Evolutionary conservation across 2,329 filamentous ascomycete species (phyloP).

Genomic region (Colletotrichum tanaceti): DNA sequence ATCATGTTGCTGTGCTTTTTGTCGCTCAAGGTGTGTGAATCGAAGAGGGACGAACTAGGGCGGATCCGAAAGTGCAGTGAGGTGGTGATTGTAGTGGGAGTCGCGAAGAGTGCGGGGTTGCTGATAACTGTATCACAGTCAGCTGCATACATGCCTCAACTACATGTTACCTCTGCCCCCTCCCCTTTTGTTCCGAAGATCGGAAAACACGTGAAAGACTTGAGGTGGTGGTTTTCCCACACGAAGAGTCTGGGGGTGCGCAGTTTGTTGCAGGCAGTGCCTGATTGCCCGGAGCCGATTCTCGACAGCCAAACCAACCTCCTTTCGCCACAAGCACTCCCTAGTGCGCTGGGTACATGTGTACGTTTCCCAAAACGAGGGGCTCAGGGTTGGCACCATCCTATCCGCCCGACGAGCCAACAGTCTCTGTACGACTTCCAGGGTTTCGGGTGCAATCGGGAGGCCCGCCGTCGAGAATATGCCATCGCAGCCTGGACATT

Average conservation of each 20-base stretch:
- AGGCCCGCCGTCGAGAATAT: constrained; percentile 8
- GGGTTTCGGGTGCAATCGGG: neutral
- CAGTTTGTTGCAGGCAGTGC: neutral
- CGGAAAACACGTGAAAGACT: rapidly evolving
- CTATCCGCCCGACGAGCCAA: constrained; percentile 32
- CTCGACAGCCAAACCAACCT: neutral
- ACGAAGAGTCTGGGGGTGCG: neutral
- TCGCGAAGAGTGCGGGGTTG: too few species aligned
- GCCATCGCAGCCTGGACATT: constrained; percentile 22
- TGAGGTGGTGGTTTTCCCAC: neutral
- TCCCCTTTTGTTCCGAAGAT: neutral
- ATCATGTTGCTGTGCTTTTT: too few species aligned
- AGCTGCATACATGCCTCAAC: too few species aligned
- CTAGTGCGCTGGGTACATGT: neutral
- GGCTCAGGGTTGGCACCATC: constrained; percentile 36
- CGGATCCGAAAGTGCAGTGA: too few species aligned
- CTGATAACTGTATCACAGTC: too few species aligned
- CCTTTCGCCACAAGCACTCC: constrained; percentile 17
- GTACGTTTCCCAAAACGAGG: constrained; percentile 26
- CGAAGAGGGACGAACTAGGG: too few species aligned
- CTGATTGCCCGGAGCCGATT: neutral
- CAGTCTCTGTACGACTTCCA: constrained; percentile 1
- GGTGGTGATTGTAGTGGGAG: too few species aligned
- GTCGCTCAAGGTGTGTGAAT: too few species aligned
- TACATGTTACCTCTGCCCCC: too few species aligned